Base-by-base conservation (phyloP, 139 green algal genomes). In the Chlamydomonas sphaeroides region DNA sequence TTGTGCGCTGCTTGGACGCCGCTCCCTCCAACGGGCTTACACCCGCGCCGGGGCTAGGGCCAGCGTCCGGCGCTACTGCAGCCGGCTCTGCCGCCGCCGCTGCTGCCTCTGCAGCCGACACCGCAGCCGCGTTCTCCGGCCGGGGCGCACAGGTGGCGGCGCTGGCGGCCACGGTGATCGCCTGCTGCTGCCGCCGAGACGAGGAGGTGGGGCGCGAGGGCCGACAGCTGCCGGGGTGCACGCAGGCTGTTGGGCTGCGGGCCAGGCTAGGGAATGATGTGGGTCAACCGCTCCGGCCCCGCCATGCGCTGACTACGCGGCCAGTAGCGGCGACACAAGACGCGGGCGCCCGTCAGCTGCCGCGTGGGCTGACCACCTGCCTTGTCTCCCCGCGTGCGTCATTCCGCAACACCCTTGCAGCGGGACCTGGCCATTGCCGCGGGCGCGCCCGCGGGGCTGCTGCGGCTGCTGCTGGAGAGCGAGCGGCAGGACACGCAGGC, bases 401-500 rank as follows among this genome's bases (percentile, higher is more conserved):
- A 51, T 14, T 51, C 49, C 49, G 42, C 10, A 5, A 26, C 14
- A 14, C 62, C n/a, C 7, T 26, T 10, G 42, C 68, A 75, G 74
- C 59, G 74, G 18, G 17, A 45, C 7, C 39, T 80, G 15, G 74
- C 59, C 20, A 61, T 62, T 14, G 61, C 61, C 4, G 39, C 28
- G 20, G 74, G 74, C 0, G 74, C 74, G 2, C 59, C 74, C 0
- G 59, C 26, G 15, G 68, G 68, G 14, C 57, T 85, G 59, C 61
- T 80, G 59, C 33, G 61, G 7, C 42, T 73, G 67, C 39, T 85
- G 59, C 41, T 75, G 68, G 42, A 30, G 4, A 63, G 59, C 48
- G 39, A 66, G 25, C 80, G 80, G 25, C 65, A 45, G 15, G 68
- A 77, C 21, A 42, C 53, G n/a, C 80, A 85, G 80, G 79, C 79